Evolutionary conservation across 139 green algal species (phyloP), one percentile per base, ranked within the genome.

Genomic region (Dunaliella primolecta): DNA sequence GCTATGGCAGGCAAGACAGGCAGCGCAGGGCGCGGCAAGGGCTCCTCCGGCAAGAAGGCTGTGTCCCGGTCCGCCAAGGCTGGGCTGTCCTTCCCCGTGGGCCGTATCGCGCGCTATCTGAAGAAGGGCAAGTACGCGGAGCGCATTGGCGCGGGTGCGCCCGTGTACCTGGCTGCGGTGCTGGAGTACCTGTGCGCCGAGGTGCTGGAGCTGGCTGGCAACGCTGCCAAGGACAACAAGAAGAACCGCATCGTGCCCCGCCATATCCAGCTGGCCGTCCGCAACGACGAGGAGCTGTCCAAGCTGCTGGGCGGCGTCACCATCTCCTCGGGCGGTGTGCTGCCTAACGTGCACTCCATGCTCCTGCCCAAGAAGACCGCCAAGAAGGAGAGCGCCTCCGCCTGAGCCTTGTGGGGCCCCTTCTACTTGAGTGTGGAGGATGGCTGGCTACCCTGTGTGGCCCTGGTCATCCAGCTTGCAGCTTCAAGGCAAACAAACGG

Each of bases 201-300:
- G 90, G 91, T 97, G 36, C 89, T 97, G 56, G 94, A 97, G 90
- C 88, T 97, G 70, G 91, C 91, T 78, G 94, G 94, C 81, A 97
- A 96, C 89, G 95, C 95, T 56, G 91, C 94, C 55, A 89, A 93
- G 38, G 95, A 98, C 92, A 98, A 97, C 93, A 97, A 97, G 93
- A 96, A 96, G 92, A 95, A 89, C 57, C 92, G 94, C 80, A 97
- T 98, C 82, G 80, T 94, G 0, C 93, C 94, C 27, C 86, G 94
- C 64, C 94, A 98, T 90, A 96, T 98, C 86, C 95, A 98, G 92
- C 92, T 98, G 79, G 95, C 95, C 31, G 93, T 98, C 77, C 89
- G 94, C 83, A 98, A 98, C 86, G 95, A 98, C 81, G 94, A 97
- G 91, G 95, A 97, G 92, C 93, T 98, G 81, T 88, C 77, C 92